phyloP scores from a whole-genome alignment of 257 asterid genomes.

The Lycium barbarum region DNA sequence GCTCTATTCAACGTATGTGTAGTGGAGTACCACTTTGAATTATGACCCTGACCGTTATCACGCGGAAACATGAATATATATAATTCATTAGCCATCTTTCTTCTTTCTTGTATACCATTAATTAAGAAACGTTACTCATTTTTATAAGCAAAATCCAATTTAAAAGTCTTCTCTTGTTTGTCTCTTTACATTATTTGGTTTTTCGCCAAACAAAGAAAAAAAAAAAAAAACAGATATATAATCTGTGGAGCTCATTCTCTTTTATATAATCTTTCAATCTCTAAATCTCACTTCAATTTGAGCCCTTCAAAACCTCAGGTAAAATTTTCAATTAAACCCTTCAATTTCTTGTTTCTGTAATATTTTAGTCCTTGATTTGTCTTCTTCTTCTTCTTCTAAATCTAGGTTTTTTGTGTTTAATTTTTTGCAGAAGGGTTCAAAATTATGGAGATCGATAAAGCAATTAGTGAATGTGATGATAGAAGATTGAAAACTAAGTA shows the following conservation, averaged over 20 bases:
- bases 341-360: not conserved
- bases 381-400: not conserved
- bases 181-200: not conserved
- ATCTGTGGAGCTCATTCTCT: slow-evolving; percentile 13
- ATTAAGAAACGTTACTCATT: too few species aligned
- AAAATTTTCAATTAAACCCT: slow-evolving; percentile 13
- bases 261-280: slow-evolving; percentile 2
- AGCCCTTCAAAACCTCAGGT: slow-evolving; percentile 37
- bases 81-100: too few species aligned
- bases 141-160: not conserved
- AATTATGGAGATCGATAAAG: slow-evolving; percentile 82
- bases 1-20: too few species aligned
- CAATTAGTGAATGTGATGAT: slow-evolving; percentile 77
- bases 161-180: not conserved
- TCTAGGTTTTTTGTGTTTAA: not conserved
- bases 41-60: too few species aligned
- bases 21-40: too few species aligned
- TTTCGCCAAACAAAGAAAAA: too few species aligned
- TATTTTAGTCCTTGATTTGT: not conserved
- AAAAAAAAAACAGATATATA: not conserved
- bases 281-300: not conserved
- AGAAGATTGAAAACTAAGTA: slow-evolving; percentile 83
- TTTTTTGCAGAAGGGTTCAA: slow-evolving; percentile 37
- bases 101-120: too few species aligned
- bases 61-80: too few species aligned